These are phyloP conservation scores for Talaromyces verruculosus DNA, from an alignment of 2,329 filamentous ascomycete genomes.

Conservation along the genomic window DNA sequence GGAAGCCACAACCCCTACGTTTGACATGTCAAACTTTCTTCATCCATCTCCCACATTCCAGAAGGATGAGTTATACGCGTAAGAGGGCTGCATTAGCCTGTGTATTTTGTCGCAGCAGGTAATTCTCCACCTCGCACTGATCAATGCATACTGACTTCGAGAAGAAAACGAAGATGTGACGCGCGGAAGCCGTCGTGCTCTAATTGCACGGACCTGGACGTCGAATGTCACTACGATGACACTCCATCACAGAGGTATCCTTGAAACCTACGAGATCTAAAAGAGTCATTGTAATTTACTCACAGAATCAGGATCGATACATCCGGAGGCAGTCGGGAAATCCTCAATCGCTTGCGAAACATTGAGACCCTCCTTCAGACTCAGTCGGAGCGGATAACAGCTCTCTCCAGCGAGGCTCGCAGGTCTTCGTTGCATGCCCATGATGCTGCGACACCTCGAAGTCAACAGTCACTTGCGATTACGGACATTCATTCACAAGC, in stretches of 20 bases:
- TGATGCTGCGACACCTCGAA: background rate
- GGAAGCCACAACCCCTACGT: background rate
- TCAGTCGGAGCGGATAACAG: conserved; percentile 10
- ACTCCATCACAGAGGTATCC: conserved; percentile 21
- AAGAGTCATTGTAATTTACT: background rate
- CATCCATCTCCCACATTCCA: background rate
- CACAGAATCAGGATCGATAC: conserved; percentile 16
- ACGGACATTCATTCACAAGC: background rate
- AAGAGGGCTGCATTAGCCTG: background rate
- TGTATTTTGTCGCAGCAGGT: conserved; percentile 5
- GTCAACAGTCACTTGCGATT: background rate
- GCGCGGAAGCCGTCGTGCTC: conserved; percentile 22
- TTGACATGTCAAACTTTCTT: background rate
- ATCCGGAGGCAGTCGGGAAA: background rate
- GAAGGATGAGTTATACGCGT: conserved; percentile 1
- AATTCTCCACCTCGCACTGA: background rate
- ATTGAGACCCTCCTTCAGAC: conserved; percentile 19
- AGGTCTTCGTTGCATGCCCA: background rate
- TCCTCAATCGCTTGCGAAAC: conserved; percentile 8
- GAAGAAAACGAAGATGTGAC: conserved; percentile 24
- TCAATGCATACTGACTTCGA: background rate
- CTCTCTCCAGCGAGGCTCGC: background rate
- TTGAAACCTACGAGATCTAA: too few relatives aligned
- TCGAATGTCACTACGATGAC: conserved; percentile 23
- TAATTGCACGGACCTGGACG: conserved; percentile 21